A percentile compares a stretch with the other conserved stretches of the same genome.
Evolutionary conservation across 2,329 filamentous ascomycete genomes (phyloP).

Genomic region (Clarireedia hainanense): DNA sequence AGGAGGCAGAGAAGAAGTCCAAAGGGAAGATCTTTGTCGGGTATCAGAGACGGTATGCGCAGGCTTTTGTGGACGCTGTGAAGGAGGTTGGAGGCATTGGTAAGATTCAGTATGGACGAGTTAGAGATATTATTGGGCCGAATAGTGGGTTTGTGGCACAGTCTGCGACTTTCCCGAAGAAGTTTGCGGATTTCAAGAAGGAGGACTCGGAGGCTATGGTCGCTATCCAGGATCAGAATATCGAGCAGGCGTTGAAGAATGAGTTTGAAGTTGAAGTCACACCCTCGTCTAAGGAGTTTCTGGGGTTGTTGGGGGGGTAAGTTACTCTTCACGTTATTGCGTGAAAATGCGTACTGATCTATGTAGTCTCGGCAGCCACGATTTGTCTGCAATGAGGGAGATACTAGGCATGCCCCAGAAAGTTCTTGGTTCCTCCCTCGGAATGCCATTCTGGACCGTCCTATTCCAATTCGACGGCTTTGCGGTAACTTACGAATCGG

Average conservation of each 20-base stretch:
- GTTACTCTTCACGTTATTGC: not conserved
- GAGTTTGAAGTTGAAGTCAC: constrained; percentile 38
- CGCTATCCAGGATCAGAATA: constrained; percentile 76
- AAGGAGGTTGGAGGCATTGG: constrained; percentile 44
- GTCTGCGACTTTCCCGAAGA: constrained; percentile 39
- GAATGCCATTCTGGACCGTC: constrained; percentile 36
- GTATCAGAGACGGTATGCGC: constrained; percentile 53
- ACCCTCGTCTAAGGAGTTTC: not conserved
- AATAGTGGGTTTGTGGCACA: constrained; percentile 42
- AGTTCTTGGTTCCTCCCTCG: constrained; percentile 37
- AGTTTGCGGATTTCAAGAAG: constrained; percentile 34
- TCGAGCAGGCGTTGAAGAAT: constrained; percentile 78
- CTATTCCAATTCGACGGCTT: constrained; percentile 41
- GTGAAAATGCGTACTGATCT: constrained; percentile 20
- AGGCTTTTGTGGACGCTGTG: constrained; percentile 44
- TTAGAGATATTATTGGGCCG: constrained; percentile 43
- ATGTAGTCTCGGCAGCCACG: constrained; percentile 43
- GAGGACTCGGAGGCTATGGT: constrained; percentile 16
- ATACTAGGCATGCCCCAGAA: constrained; percentile 37
- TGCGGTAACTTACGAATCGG: constrained; percentile 48
- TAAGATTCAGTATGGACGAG: constrained; percentile 47
- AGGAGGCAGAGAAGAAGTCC: constrained; percentile 39
- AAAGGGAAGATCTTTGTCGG: constrained; percentile 46
- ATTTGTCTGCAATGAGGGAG: constrained; percentile 47
- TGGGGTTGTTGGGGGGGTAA: constrained; percentile 4